Evolutionary conservation across 352 stramenopile species (phyloP).

Genomic region (Thalassiosira mediterranea): DNA sequence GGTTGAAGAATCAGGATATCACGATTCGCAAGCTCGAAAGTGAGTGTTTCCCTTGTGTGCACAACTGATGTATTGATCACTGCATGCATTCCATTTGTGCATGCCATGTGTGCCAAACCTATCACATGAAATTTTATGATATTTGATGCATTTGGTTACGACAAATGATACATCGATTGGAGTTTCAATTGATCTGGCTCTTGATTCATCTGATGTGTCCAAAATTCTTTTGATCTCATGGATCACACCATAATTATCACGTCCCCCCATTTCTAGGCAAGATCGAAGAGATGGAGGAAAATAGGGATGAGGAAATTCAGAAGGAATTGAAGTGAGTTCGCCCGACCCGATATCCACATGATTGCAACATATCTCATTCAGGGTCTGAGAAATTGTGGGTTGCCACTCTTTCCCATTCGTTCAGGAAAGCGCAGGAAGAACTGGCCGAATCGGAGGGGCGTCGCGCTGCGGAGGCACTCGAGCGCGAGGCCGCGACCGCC

Average conservation of each 20-base stretch:
- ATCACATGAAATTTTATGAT: too few relatives aligned
- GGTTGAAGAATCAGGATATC: constrained; percentile 96
- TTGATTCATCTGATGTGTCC: neutral
- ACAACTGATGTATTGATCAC: neutral
- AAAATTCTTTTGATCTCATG: too few relatives aligned
- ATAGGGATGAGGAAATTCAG: constrained; percentile 85
- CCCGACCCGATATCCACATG: constrained; percentile 56
- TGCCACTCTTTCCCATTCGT: constrained; percentile 58
- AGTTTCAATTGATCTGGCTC: neutral
- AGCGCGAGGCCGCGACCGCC: constrained; percentile 79
- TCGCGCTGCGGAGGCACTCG: constrained; percentile 72
- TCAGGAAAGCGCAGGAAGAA: constrained; percentile 73
- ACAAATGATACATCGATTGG: too few relatives aligned
- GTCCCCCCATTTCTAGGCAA: too few relatives aligned
- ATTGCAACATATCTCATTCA: neutral
- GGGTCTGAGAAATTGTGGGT: neutral
- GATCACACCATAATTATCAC: too few relatives aligned
- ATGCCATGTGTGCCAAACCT: too few relatives aligned
- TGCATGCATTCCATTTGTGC: too few relatives aligned
- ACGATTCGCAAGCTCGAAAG: constrained; percentile 94
- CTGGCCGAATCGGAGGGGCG: constrained; percentile 78
- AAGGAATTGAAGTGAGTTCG: constrained; percentile 86
- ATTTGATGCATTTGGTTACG: too few relatives aligned
- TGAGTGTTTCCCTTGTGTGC: constrained; percentile 12
- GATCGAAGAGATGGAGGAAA: constrained; percentile 86